Conservation (phyloP, 164 flowering plant species). For the Berberis vulgaris region DNA sequence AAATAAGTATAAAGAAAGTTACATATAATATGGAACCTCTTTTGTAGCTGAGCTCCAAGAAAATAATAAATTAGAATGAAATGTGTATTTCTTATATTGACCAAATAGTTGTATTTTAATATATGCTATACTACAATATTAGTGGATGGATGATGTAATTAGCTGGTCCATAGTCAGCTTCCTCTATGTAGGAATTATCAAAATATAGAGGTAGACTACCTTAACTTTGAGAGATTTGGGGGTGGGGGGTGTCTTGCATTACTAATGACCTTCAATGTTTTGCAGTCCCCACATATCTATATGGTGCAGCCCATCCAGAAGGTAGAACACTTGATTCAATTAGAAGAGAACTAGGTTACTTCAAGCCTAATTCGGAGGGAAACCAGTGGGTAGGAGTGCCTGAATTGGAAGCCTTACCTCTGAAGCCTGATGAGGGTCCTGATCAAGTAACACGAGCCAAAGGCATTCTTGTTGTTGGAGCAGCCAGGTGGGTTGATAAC, state of each 20-base stretch:
- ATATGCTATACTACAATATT: neutral
- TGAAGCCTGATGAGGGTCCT: slow-evolving; percentile 63
- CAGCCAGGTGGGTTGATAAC: slow-evolving; percentile 51
- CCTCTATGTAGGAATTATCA: neutral
- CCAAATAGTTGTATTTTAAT: neutral
- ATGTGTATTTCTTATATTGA: no score
- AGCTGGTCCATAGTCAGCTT: neutral
- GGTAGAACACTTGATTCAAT: slow-evolving; percentile 51
- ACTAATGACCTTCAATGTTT: slow-evolving; percentile 7
- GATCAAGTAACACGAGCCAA: slow-evolving; percentile 25
- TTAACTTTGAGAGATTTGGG: neutral
- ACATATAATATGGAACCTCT: no score
- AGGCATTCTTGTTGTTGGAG: slow-evolving; percentile 56
- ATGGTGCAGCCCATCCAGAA: slow-evolving; percentile 58
- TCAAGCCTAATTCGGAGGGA: slow-evolving; percentile 48
- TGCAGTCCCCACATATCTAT: slow-evolving; percentile 69
- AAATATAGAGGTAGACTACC: neutral
- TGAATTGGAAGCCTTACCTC: slow-evolving; percentile 28
- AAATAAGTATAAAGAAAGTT: no score
- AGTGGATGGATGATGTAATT: neutral
- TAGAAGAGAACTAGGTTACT: slow-evolving; percentile 60
- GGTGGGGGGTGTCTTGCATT: neutral
- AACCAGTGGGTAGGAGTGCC: slow-evolving; percentile 59
- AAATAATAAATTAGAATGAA: no score
- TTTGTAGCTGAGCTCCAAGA: no score